Conservation (phyloP, 169 alveolate genomes). For the Cardiosporidium cionae region DNA sequence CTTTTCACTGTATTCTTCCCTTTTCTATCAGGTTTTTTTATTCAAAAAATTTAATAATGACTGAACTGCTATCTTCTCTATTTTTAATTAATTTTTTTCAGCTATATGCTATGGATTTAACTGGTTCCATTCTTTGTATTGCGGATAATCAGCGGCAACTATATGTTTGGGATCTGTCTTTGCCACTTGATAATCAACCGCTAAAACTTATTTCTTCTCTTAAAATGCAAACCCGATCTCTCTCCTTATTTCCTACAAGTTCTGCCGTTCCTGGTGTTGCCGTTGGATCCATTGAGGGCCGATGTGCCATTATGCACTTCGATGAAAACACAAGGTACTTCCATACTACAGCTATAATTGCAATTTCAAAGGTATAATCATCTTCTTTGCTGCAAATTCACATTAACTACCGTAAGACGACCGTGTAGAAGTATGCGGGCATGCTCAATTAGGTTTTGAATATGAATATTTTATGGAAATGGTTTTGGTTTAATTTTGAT, state of each 20-base stretch:
- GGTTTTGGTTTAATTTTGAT: too few species aligned
- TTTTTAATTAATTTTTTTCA: background rate
- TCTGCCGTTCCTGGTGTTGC: slow-evolving; percentile 19
- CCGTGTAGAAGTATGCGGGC: too few species aligned
- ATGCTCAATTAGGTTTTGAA: too few species aligned
- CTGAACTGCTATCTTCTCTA: background rate
- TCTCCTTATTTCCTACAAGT: slow-evolving; percentile 18
- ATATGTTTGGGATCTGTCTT: slow-evolving; percentile 6
- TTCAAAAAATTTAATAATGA: too few species aligned
- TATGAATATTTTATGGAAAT: too few species aligned
- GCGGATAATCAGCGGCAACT: slow-evolving; percentile 14
- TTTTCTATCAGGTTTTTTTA: too few species aligned
- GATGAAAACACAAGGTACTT: slow-evolving; percentile 12
- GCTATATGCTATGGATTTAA: slow-evolving; percentile 11
- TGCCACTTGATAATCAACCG: too few species aligned
- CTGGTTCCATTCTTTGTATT: background rate
- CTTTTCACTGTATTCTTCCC: too few species aligned
- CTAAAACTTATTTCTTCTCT: slow-evolving; percentile 17
- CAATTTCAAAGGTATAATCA: too few species aligned
- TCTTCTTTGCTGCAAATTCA: too few species aligned
- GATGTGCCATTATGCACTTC: slow-evolving; percentile 18
- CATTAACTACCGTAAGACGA: too few species aligned
- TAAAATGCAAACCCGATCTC: slow-evolving; percentile 28
- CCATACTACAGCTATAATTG: too few species aligned
- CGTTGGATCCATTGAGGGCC: slow-evolving; percentile 28